Base-by-base conservation (phyloP, 257 asterid species). In the Scutellaria minor region DNA sequence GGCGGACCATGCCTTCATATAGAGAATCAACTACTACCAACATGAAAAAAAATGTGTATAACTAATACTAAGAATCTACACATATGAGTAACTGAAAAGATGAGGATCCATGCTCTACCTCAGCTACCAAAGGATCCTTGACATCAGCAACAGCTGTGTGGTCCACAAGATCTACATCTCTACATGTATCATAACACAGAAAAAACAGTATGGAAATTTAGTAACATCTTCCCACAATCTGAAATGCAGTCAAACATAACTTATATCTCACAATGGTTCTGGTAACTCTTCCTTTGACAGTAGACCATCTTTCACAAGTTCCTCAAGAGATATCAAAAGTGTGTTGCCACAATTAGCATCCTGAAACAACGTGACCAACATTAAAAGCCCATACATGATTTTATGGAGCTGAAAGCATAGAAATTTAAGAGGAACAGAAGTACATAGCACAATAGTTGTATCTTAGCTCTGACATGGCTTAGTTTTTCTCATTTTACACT, bases 291-390 rank as follows among this genome's bases (percentile, higher is more conserved):
- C 91, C 70, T 81, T 76, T 63, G 76, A 70, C 79, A 95, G 80
- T 64, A 95, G 82, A 70, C 98, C 98, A 85, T 92, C 99, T 60
- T 86, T 76, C 55, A 90, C 99, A 66, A 95, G 97, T 68, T 90
- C 94, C 68, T 92, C 99, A 40, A 95, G 96, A 62, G 99, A 95
- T 81, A 95, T 87, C 83, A 95, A 73, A 74, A 92, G 95, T 39
- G 95, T 90, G 66, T 95, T 95, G 42, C 99, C 97, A 73, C 99
- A 95, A 79, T 95, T 95, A 66, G 99, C 99, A 90, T 92, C 99
- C 99, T 95, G 85, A 50, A 79, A 83, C 55, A 24, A 60, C 71
- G 37, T 51, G 66, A 37, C 14, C 48, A 52, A 40, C 55, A 72
- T 31, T 24, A 13, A 63, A 62, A 54, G 56, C 31, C 18, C 47